These are phyloP conservation scores for Paspalum vaginatum DNA, from an alignment of 176 grass and related monocot species.

Conservation along the genomic window DNA sequence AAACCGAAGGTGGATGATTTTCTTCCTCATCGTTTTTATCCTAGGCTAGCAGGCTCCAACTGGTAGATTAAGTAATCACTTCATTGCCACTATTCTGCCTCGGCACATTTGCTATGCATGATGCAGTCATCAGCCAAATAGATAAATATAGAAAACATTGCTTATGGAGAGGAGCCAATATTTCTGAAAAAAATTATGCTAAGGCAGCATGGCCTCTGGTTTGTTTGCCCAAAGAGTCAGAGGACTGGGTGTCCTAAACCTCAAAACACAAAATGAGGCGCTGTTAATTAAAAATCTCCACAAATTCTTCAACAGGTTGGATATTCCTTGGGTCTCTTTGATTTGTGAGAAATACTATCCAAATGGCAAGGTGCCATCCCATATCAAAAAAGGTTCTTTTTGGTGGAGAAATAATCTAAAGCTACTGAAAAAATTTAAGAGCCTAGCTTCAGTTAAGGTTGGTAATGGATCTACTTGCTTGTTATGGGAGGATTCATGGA, in stretches of 20 bases:
- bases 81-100: background rate
- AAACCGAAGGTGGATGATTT: too few species aligned
- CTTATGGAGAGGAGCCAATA: background rate
- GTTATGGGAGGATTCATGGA: too few species aligned
- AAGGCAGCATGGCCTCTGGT: background rate
- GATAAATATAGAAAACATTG: background rate
- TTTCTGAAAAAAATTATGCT: background rate
- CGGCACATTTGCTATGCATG: background rate
- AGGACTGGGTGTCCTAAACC: background rate
- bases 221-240: background rate
- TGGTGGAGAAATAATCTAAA: background rate
- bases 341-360: background rate
- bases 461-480: too few species aligned
- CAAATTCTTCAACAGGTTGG: background rate
- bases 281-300: background rate
- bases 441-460: too few species aligned
- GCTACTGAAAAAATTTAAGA: background rate
- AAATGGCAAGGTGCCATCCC: background rate
- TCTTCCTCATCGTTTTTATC: background rate
- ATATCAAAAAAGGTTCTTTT: background rate
- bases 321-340: background rate
- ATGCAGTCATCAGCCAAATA: background rate
- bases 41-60: background rate
- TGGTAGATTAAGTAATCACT: background rate
- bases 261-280: background rate